Conservation (phyloP, 495 filamentous ascomycete genomes). For the Copromyces sp. region DNA sequence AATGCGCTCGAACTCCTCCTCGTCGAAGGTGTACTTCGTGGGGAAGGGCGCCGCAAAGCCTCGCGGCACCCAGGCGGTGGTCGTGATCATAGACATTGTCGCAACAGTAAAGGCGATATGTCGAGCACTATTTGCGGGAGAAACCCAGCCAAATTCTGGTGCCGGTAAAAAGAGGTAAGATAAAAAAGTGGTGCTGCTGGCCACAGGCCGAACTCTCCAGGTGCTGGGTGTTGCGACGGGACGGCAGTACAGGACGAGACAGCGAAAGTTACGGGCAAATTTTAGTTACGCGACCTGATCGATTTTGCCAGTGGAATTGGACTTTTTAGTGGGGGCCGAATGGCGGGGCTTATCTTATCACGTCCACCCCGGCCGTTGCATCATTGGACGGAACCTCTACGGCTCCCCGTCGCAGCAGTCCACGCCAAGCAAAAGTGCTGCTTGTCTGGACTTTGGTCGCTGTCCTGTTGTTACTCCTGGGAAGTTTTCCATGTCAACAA, state of each 20-base stretch:
- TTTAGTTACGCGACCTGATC: background rate
- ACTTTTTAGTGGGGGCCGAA: constrained; percentile 26
- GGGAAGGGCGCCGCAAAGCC: constrained; percentile 90
- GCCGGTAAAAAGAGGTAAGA: constrained; percentile 3
- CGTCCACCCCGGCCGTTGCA: background rate
- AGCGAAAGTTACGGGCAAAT: background rate
- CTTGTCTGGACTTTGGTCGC: background rate
- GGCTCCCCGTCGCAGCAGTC: background rate
- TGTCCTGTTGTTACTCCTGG: background rate
- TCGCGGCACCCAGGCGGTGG: constrained; percentile 85
- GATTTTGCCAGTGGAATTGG: constrained; percentile 3
- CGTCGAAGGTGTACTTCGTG: constrained; percentile 80
- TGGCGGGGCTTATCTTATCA: constrained; percentile 30
- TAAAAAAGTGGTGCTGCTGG: background rate
- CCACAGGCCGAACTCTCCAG: background rate
- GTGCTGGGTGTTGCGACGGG: background rate
- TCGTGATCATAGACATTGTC: constrained; percentile 73
- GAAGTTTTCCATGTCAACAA: background rate
- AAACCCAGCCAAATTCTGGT: background rate
- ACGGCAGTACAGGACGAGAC: constrained; percentile 1
- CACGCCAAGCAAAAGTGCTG: background rate
- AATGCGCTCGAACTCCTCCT: constrained; percentile 87
- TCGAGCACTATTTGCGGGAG: background rate
- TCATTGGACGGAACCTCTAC: background rate
- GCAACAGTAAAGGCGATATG: constrained; percentile 3